Evolutionary conservation across 2,329 filamentous ascomycete genomes (phyloP).

Genomic region (Cylindrodendrum hubeiense): DNA sequence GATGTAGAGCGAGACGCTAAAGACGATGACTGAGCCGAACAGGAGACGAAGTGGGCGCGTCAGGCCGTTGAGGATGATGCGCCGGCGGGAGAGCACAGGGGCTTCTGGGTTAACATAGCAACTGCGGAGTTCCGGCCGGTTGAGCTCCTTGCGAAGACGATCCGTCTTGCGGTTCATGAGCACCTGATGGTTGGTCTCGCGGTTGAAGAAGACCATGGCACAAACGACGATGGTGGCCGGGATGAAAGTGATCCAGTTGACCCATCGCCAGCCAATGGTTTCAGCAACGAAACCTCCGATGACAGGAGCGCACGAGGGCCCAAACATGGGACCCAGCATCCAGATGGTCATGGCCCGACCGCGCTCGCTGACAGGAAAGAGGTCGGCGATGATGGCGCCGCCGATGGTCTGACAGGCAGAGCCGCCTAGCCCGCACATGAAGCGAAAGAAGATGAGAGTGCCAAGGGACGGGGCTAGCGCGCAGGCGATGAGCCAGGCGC

Average conservation of each 20-base stretch:
- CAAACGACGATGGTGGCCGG: conserved; percentile 45
- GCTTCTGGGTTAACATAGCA: conserved; percentile 58
- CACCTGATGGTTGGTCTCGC: conserved; percentile 58
- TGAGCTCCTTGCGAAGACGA: conserved; percentile 58
- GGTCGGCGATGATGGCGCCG: conserved; percentile 66
- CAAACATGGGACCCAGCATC: conserved; percentile 69
- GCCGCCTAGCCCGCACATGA: conserved; percentile 70
- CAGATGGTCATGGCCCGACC: conserved; percentile 64
- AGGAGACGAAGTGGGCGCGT: conserved; percentile 65
- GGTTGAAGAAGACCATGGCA: conserved; percentile 49
- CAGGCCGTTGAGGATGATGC: conserved; percentile 60
- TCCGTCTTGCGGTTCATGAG: conserved; percentile 63
- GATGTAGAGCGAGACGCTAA: conserved; percentile 61
- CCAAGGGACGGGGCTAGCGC: conserved; percentile 68
- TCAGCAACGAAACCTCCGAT: conserved; percentile 63
- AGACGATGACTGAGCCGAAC: conserved; percentile 60
- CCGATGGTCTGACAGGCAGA: conserved; percentile 66
- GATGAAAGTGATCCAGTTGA: conserved; percentile 66
- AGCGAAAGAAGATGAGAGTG: conserved; percentile 69
- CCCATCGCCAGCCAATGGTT: conserved; percentile 65
- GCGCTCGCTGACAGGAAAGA: conserved; percentile 62
- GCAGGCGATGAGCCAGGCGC: conserved; percentile 73
- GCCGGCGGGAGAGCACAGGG: conserved; percentile 37
- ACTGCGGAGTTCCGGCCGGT: conserved; percentile 55
- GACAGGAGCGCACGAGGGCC: conserved; percentile 62